Evolutionary conservation across 1,139 yeast genomes (phyloP).

Genomic region (Saccharomyces hybrid): DNA sequence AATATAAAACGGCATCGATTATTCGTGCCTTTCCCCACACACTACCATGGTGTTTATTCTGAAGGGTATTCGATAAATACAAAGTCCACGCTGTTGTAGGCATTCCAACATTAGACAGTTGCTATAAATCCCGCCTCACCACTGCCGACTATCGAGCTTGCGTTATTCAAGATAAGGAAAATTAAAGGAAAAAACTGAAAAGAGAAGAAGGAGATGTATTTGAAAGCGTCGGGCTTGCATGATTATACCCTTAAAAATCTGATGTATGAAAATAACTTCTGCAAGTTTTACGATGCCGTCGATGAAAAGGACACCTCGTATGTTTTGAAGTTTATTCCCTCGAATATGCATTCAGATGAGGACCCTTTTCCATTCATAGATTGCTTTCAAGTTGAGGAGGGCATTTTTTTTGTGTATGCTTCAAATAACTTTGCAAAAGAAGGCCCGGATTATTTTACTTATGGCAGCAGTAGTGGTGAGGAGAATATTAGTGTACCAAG

Average conservation of each 20-base stretch:
- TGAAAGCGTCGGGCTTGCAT: neutral
- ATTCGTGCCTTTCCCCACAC: neutral
- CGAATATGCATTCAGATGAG: neutral
- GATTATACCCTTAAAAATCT: constrained; percentile 8
- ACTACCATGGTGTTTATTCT: neutral
- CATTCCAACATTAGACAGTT: neutral
- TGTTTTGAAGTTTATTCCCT: constrained; percentile 6
- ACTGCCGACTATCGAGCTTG: neutral
- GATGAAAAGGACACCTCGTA: constrained; percentile 6
- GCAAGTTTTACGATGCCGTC: constrained; percentile 8
- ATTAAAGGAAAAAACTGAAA: neutral
- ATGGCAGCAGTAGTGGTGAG: constrained; percentile 3
- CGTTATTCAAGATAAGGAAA: neutral
- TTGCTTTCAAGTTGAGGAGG: constrained; percentile 1
- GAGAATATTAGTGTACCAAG: neutral
- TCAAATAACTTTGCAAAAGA: constrained; percentile 10
- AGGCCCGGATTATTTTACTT: constrained; percentile 16
- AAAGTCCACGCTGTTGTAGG: neutral
- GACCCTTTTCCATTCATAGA: constrained; percentile 2
- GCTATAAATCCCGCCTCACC: neutral
- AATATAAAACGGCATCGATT: neutral
- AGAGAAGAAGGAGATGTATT: neutral
- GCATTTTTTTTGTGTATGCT: constrained; percentile 9
- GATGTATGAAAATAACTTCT: constrained; percentile 7
- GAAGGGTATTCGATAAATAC: neutral